Evolutionary conservation across 257 asterid genomes (phyloP), one percentile per base, ranked within the genome.

Genomic region (Linderniella brevidens): DNA sequence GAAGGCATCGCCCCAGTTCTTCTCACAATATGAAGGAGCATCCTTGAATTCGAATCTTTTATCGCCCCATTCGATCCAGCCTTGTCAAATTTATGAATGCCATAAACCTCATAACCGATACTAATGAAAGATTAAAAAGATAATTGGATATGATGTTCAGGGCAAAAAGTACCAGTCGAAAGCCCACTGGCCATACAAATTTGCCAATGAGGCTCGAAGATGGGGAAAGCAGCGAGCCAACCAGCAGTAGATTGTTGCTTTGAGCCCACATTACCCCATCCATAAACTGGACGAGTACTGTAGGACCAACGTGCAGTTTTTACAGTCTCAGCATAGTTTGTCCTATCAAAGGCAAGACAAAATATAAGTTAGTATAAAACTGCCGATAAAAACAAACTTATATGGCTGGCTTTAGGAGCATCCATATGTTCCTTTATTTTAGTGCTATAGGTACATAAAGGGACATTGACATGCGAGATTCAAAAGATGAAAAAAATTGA

Each of bases 171-270:
- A 80, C 98, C 98, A 58, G 98, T 80, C 46, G 98, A 88, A 64
- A 84, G 98, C 57, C 98, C 98, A 12, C 82, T 84, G 2, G 90
- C 86, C 95, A 88, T 88, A 72, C 98, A 88, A 61, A 88, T 58
- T 71, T 88, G 98, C 98, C 98, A 88, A 62, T 88, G 98, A 58
- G 98, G 98, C 72, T 88, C 98, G 64, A 88, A 88, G 60, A 88
- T 94, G 11, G 98, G 98, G 64, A 88, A 78, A 52, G 92, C 96
- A 50, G 98, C 98, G 57, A 71, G 98, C 98, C 98, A 88, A 44
- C 98, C 98, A 19, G 98, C 98, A 0, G 95, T 84, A 0, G 96
- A 80, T 65, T 88, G 84, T 53, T 88, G 98, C 72, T 74, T 74
- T 41, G 87, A 77, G 48, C 67, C 78, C 58, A 76, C 78, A 71